Base-by-base conservation (phyloP, 176 grass and related monocot species). In the Avena atlantica region DNA sequence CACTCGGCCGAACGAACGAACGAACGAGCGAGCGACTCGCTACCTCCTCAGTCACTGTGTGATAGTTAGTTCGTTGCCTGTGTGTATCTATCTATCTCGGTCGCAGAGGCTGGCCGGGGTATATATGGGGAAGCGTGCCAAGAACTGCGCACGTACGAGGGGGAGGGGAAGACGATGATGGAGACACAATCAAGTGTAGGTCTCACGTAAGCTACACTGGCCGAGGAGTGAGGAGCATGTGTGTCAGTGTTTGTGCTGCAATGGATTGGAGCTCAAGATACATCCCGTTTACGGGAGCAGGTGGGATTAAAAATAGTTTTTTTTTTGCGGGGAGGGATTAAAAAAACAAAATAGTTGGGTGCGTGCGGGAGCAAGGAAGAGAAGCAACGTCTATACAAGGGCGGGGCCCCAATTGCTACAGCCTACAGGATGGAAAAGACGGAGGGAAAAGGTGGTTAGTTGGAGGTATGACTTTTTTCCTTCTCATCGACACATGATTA, bases 201-300 rank as follows among this genome's bases (percentile, higher is more conserved):
- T 74, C 94, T 80, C 25, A 97, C 92, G 92, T 90, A 97, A 97
- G 29, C 78, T 34, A 10, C 6, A 16, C 68, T 76, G 36, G 34
- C 76, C 20, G 58, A 21, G 58, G 59, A 15, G 13, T 2, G 60
- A 82, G 21, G 31, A 65, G 65, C 10, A 65, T 27, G 9, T 31
- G 50, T 29, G 5, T 68, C 5, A 20, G 25, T 12, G 25, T 31
- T 8, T 15, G 49, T 31, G 62, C 71, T 74, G 53, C 84, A 89
- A 85, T 94, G 90, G 90, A 94, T 97, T 97, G 84, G 65, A 88
- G 89, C 83, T 88, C 31, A 97, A 97, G 92, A 82, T 88, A 94
- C 79, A 82, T 34, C 68, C 66, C 29, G 50, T 76, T 77, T 56
- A 80, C 85, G 25, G 80, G 70, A 87, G 76, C 83, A 81, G 84